Conservation (phyloP, 805 yeast species). For the Kodamaea sagamina region DNA sequence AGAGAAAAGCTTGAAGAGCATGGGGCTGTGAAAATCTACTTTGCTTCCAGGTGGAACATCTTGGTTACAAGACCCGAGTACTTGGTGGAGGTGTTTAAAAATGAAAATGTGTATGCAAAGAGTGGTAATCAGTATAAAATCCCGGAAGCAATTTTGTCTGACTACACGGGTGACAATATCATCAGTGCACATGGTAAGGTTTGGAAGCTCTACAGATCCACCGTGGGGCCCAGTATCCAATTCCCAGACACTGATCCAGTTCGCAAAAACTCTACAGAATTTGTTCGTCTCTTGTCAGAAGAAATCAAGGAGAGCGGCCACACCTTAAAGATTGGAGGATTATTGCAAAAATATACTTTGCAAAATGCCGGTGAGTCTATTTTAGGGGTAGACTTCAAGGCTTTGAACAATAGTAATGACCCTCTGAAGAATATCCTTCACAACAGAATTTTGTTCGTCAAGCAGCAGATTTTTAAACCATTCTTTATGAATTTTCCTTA, state of each 20-base stretch:
- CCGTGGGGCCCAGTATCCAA: conserved; percentile 50
- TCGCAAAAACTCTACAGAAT: conserved; percentile 35
- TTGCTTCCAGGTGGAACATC: conserved; percentile 64
- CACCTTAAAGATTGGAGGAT: conserved; percentile 33
- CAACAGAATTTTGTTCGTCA: conserved; percentile 42
- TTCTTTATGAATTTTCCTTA: conserved; percentile 56
- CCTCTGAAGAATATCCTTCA: conserved; percentile 35
- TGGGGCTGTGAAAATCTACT: conserved; percentile 61
- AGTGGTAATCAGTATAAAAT: conserved; percentile 63
- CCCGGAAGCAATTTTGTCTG: conserved; percentile 54
- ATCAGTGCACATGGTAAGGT: conserved; percentile 57
- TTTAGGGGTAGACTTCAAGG: conserved; percentile 50
- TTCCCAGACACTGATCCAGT: conserved; percentile 47
- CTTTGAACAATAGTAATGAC: conserved; percentile 27
- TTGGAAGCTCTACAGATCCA: conserved; percentile 52
- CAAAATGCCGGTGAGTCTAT: conserved; percentile 53
- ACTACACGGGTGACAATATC: conserved; percentile 61
- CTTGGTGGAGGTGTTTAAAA: conserved; percentile 47
- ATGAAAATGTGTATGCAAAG: conserved; percentile 54
- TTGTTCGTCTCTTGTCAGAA: conserved; percentile 29
- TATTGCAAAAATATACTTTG: conserved; percentile 49
- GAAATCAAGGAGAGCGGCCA: conserved; percentile 13
- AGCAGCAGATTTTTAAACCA: conserved; percentile 56
- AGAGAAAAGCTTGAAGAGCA: conserved; percentile 47
- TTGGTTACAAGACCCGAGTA: conserved; percentile 51